Percentiles rank a stretch among this genome's conserved stretches.
phyloP scores from a whole-genome alignment of 148 eudicot species.

The Fagopyrum esculentum region DNA sequence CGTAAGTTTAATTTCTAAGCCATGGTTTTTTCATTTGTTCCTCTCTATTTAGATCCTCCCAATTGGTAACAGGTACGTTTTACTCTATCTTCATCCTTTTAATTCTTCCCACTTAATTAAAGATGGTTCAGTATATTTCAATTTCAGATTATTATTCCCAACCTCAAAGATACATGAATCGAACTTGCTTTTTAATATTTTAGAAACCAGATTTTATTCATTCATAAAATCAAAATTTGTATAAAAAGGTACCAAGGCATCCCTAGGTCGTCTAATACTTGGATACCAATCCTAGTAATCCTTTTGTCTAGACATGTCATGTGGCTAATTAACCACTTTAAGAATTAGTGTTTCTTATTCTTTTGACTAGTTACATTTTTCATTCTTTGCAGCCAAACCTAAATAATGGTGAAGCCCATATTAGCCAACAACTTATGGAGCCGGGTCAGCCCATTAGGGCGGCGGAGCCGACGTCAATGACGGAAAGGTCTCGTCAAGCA shows the following conservation, averaged over 20 bases:
- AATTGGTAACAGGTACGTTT: slow-evolving; percentile 57
- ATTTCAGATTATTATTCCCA: background rate
- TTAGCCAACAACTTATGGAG: background rate
- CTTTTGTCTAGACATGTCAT: too few relatives aligned
- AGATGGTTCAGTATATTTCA: too few relatives aligned
- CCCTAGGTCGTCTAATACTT: too few relatives aligned
- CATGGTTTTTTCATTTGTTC: slow-evolving; percentile 63
- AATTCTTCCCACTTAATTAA: background rate
- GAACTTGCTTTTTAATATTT: too few relatives aligned
- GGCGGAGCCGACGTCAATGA: slow-evolving; percentile 23
- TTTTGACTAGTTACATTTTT: background rate
- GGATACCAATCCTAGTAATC: too few relatives aligned
- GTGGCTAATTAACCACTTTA: too few relatives aligned
- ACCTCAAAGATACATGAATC: too few relatives aligned
- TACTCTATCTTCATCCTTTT: background rate
- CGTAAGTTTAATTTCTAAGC: slow-evolving; percentile 1
- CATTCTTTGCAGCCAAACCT: background rate
- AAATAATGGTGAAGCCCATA: background rate
- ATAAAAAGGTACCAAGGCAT: too few relatives aligned
- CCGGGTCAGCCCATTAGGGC: background rate
- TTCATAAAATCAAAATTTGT: too few relatives aligned
- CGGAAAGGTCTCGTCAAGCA: slow-evolving; percentile 36
- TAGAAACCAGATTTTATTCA: too few relatives aligned
- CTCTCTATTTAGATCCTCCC: slow-evolving; percentile 61
- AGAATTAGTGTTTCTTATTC: too few relatives aligned